Conservation (phyloP, 2,329 filamentous ascomycete genomes). For the Talaromyces albobiverticillius region DNA sequence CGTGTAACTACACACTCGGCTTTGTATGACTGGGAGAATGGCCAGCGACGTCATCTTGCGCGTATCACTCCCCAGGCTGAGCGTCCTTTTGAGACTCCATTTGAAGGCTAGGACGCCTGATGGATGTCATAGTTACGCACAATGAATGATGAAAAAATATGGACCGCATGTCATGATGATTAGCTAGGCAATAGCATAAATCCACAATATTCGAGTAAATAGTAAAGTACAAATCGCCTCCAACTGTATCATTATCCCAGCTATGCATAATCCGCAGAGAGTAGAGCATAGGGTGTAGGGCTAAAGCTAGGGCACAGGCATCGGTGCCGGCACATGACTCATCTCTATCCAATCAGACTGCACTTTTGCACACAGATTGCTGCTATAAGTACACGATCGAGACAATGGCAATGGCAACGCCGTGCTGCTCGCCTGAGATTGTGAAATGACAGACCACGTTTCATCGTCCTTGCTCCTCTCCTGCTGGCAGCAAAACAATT, state of each 20-base stretch:
- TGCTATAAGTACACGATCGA: not conserved
- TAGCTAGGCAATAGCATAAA: too few relatives aligned
- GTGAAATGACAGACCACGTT: not conserved
- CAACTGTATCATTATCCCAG: too few relatives aligned
- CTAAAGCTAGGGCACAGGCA: too few relatives aligned
- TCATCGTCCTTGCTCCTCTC: not conserved
- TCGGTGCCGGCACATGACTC: not conserved
- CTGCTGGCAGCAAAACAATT: not conserved
- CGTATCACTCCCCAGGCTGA: constrained; percentile 82
- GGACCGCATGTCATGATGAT: too few relatives aligned
- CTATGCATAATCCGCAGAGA: too few relatives aligned
- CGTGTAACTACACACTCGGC: constrained; percentile 76
- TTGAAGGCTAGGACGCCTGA: constrained; percentile 27
- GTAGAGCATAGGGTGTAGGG: too few relatives aligned
- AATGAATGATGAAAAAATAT: not conserved
- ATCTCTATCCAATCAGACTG: constrained; percentile 1
- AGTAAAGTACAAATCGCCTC: too few relatives aligned
- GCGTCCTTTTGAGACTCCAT: constrained; percentile 69
- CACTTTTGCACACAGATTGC: not conserved
- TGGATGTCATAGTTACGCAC: not conserved
- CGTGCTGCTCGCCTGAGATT: not conserved
- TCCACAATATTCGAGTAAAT: too few relatives aligned
- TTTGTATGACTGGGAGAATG: constrained; percentile 76
- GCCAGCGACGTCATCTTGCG: constrained; percentile 74
- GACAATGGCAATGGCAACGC: not conserved